phyloP scores from a whole-genome alignment of 257 asterid genomes.

The Capsicum pubescens region DNA sequence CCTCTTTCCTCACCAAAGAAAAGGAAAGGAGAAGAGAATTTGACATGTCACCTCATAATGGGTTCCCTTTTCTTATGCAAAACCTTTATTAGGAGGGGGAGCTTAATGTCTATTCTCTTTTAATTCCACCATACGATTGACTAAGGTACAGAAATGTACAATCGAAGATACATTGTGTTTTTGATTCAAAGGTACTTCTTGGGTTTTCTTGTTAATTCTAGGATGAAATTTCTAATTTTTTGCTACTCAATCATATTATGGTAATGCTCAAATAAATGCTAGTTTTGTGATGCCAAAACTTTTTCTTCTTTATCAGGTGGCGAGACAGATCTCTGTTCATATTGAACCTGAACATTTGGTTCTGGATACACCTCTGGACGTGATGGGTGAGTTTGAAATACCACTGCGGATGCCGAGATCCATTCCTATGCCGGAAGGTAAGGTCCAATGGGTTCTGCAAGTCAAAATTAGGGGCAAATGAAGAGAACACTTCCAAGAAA shows the following conservation, averaged over 20 bases:
- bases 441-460: slow-evolving; percentile 56
- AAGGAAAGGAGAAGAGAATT: neutral
- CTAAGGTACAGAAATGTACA: neutral
- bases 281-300: neutral
- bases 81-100: neutral
- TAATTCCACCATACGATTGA: neutral
- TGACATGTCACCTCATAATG: neutral
- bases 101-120: neutral
- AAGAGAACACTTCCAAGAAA: slow-evolving; percentile 19
- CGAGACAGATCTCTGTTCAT: slow-evolving; percentile 73
- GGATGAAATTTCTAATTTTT: neutral
- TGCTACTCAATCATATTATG: slow-evolving; percentile 4
- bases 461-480: slow-evolving; percentile 58
- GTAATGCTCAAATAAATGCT: neutral
- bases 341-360: slow-evolving; percentile 73
- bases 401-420: slow-evolving; percentile 80
- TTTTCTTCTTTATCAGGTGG: slow-evolving; percentile 48
- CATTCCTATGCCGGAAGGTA: slow-evolving; percentile 78
- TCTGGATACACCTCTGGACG: slow-evolving; percentile 61
- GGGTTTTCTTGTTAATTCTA: neutral
- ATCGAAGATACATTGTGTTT: slow-evolving; percentile 13
- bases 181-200: neutral
- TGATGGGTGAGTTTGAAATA: slow-evolving; percentile 78
- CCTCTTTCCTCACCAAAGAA: neutral
- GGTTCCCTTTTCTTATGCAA: neutral